Conservation (phyloP, 2,329 filamentous ascomycete genomes). For the Aspergillus novoparasiticus region DNA sequence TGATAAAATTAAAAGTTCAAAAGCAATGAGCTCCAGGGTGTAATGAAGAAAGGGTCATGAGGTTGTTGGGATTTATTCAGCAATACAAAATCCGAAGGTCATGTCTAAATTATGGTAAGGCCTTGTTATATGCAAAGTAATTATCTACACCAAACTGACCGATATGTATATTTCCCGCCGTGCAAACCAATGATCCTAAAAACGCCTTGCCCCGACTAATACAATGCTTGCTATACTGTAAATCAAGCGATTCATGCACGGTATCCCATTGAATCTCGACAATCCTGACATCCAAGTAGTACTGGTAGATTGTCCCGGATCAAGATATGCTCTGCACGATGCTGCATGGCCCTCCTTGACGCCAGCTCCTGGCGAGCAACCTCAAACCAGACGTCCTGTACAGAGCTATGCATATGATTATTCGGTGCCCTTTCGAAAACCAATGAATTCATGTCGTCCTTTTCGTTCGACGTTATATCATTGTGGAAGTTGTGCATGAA, state of each 20-base stretch:
- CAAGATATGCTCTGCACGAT: slow-evolving; percentile 37
- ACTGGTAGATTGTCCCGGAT: slow-evolving; percentile 39
- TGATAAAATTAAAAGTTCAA: no score
- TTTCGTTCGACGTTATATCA: slow-evolving; percentile 40
- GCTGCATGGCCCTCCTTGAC: slow-evolving; percentile 31
- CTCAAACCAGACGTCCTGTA: slow-evolving; percentile 45
- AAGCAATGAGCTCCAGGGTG: no score
- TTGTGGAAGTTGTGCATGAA: slow-evolving; percentile 48
- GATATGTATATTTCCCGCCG: slow-evolving; percentile 13
- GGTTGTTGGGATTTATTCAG: not conserved
- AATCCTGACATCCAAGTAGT: slow-evolving; percentile 40
- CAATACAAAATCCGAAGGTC: not conserved
- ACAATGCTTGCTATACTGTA: slow-evolving; percentile 9
- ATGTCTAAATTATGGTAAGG: not conserved
- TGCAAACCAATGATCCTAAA: slow-evolving; percentile 6
- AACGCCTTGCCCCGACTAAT: slow-evolving; percentile 14
- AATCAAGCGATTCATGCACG: slow-evolving; percentile 27
- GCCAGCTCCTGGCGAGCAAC: slow-evolving; percentile 36
- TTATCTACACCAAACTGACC: slow-evolving; percentile 4
- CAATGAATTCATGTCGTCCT: slow-evolving; percentile 40
- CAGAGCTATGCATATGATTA: slow-evolving; percentile 33
- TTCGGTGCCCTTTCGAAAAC: slow-evolving; percentile 37
- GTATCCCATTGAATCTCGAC: slow-evolving; percentile 33
- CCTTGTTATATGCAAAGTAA: not conserved
- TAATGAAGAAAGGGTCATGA: no score